These are phyloP conservation scores for Raffaelea deltoideospora DNA, from an alignment of 2,329 filamentous ascomycete genomes.

Conservation along the genomic window DNA sequence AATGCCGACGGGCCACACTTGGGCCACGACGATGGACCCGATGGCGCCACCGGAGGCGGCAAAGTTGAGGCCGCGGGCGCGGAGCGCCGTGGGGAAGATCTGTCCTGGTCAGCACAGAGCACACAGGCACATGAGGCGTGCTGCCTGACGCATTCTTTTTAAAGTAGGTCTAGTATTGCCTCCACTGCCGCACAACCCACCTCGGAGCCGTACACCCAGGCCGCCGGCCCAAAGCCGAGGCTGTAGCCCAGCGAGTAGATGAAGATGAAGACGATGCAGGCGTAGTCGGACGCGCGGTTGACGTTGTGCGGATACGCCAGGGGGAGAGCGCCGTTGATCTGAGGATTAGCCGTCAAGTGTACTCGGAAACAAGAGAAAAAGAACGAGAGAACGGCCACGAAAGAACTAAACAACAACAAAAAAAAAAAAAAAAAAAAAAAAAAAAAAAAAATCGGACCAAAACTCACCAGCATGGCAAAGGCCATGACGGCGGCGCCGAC, in stretches of 20 bases:
- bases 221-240: slow-evolving; percentile 38
- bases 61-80: slow-evolving; percentile 39
- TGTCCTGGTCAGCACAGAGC: too few relatives aligned
- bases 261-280: slow-evolving; percentile 40
- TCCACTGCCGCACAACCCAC: too few relatives aligned
- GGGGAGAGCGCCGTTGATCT: slow-evolving; percentile 40
- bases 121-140: too few relatives aligned
- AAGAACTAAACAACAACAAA: too few relatives aligned
- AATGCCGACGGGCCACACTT: slow-evolving; percentile 41
- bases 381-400: too few relatives aligned
- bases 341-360: not conserved
- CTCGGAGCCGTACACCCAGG: slow-evolving; percentile 46
- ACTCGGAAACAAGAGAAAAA: too few relatives aligned
- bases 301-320: slow-evolving; percentile 32
- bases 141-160: too few relatives aligned
- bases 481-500: slow-evolving; percentile 37
- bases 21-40: slow-evolving; percentile 36
- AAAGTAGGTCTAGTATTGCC: too few relatives aligned
- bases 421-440: too few relatives aligned
- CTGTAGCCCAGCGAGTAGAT: slow-evolving; percentile 43
- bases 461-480: slow-evolving; percentile 30
- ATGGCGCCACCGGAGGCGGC: slow-evolving; percentile 38
- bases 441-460: not conserved
- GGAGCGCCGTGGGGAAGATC: slow-evolving; percentile 43
- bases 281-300: slow-evolving; percentile 30